A percentile compares a stretch with the other conserved stretches of the same genome.
phyloP scores from a whole-genome alignment of 805 yeast species.

The Suhomyces kilbournensis region DNA sequence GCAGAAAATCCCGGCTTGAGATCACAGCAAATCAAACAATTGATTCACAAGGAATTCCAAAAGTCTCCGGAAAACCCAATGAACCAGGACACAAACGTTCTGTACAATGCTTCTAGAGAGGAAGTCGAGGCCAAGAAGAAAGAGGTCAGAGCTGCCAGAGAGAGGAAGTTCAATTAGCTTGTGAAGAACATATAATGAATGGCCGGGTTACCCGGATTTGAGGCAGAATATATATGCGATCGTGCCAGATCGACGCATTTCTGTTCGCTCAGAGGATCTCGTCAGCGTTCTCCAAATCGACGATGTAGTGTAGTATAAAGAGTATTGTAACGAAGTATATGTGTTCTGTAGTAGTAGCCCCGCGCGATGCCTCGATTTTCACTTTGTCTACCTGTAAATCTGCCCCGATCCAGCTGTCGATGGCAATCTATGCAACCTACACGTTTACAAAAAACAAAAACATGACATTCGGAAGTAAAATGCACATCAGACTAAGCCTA shows the following conservation, averaged over 20 bases:
- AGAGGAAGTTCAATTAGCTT: conserved; percentile 26
- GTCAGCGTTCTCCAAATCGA: background rate
- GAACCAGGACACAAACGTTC: conserved; percentile 67
- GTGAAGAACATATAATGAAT: background rate
- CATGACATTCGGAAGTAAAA: background rate
- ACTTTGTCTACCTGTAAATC: background rate
- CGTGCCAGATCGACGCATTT: background rate
- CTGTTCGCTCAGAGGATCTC: background rate
- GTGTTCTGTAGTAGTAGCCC: background rate
- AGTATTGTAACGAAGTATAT: background rate
- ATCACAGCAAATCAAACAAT: conserved; percentile 71
- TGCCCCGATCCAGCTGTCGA: background rate
- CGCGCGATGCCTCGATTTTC: background rate
- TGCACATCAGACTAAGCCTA: background rate
- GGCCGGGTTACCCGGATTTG: conserved; percentile 1
- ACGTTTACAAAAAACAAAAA: background rate
- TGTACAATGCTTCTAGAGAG: conserved; percentile 56
- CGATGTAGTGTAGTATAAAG: background rate
- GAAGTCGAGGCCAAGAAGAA: conserved; percentile 48
- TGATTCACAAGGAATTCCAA: conserved; percentile 75
- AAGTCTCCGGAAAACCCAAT: conserved; percentile 80
- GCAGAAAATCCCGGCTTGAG: conserved; percentile 79
- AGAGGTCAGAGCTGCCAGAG: conserved; percentile 50
- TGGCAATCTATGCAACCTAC: background rate
- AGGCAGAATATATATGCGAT: background rate